Base-by-base conservation (phyloP, 2,329 filamentous ascomycete species). In the Stylonectria norvegica region DNA sequence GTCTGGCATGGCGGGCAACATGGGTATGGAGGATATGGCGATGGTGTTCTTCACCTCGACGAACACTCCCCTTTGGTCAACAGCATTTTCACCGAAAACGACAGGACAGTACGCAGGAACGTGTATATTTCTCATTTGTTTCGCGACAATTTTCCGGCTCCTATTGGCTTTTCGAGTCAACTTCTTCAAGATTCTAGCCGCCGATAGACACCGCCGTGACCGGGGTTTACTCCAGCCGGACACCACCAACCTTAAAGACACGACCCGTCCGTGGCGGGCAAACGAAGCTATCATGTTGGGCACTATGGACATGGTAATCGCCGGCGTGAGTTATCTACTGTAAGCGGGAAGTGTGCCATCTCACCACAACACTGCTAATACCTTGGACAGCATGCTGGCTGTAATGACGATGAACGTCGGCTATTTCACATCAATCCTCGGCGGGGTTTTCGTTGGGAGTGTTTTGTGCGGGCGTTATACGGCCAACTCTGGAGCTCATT, bases 401-500 rank as follows among this genome's bases (percentile, higher is more conserved):
- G 85, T 94, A 59, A 95, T 93, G 88, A 89, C 86, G 1, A 80
- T 88, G 70, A 93, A 93, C 55, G 77, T 91, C 12, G 88, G 87
- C 10, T 93, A 93, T 61, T 91, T 91, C 62, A 65, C 89, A 38
- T 89, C 86, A 0, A 76, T 90, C 14, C 73, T 93, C 5, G 82
- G 73, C 1, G 87, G 87, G 22, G 78, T 85, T 2, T 96, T 97
- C 58, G 60, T 94, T 12, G 91, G 91, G 17, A 93, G 91, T 61
- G 67, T 97, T 12, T 8, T 25, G 7, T 25, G 22, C 12, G 22
- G 22, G 22, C n/a, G n/a, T n/a, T n/a, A n/a, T n/a, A n/a, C n/a
- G n/a, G n/a, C n/a, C n/a, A n/a, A n/a, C n/a, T n/a, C n/a, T n/a
- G n/a, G n/a, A n/a, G n/a, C n/a, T n/a, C n/a, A n/a, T n/a, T n/a